phyloP scores from a whole-genome alignment of 23 red algal genomes.

The Pyropia haitanensis region DNA sequence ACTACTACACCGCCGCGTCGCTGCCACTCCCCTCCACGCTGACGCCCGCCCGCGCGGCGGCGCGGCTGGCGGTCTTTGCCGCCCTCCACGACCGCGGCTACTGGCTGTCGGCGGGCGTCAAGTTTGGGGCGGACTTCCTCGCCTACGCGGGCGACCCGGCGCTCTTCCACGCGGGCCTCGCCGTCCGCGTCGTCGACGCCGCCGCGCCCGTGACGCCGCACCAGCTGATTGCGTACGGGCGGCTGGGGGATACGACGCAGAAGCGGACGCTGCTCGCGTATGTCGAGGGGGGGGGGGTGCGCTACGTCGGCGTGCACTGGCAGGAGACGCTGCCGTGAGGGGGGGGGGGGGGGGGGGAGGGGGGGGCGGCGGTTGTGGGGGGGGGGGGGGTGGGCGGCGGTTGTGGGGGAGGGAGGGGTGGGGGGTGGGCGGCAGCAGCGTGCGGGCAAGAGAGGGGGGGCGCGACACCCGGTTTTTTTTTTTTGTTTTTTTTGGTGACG shows the following conservation, averaged over 20 bases:
- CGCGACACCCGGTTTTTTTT: too few species aligned
- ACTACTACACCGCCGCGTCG: too few species aligned
- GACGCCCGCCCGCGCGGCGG: too few species aligned
- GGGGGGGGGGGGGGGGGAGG: background rate
- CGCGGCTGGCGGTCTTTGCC: slow-evolving; percentile 36
- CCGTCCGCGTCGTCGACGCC: slow-evolving; percentile 29
- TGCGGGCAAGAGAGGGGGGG: too few species aligned
- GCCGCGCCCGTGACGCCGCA: slow-evolving; percentile 13
- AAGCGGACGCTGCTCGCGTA: slow-evolving; percentile 57
- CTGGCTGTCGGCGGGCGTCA: slow-evolving; percentile 58
- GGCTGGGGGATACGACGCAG: slow-evolving; percentile 66
- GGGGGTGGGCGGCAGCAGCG: too few species aligned
- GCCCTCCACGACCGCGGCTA: slow-evolving; percentile 69
- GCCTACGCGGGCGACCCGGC: slow-evolving; percentile 73
- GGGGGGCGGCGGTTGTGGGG: too few species aligned
- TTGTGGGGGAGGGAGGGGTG: too few species aligned
- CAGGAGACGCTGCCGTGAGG: slow-evolving; percentile 59
- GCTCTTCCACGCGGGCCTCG: slow-evolving; percentile 66
- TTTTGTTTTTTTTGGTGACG: too few species aligned
- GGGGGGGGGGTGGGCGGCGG: background rate
- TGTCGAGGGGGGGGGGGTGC: slow-evolving; percentile 6
- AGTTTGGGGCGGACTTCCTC: slow-evolving; percentile 96
- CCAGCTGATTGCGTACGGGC: slow-evolving; percentile 58
- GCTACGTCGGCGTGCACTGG: slow-evolving; percentile 66
- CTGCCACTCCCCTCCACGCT: too few species aligned